phyloP scores from a whole-genome alignment of 2,329 filamentous ascomycete species.

The Uncinocarpus reesii region DNA sequence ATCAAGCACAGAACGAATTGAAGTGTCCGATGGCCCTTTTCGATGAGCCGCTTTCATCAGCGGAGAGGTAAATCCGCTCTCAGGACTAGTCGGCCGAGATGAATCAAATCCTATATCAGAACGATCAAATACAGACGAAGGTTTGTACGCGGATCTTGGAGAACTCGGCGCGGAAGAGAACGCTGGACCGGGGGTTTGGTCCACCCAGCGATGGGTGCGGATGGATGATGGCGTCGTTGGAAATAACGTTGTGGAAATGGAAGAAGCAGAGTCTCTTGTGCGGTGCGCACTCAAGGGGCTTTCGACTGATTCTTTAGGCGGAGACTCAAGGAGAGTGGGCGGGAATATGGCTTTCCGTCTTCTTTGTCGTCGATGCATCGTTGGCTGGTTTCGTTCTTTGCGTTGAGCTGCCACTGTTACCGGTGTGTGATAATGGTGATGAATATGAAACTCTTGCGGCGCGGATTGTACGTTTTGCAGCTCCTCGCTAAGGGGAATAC shows the following conservation, averaged over 20 bases:
- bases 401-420: slow-evolving; percentile 39
- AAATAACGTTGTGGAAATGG: slow-evolving; percentile 18
- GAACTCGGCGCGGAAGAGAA: slow-evolving; percentile 71
- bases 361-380: slow-evolving; percentile 49
- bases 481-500: slow-evolving; percentile 59
- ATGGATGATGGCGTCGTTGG: slow-evolving; percentile 42
- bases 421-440: slow-evolving; percentile 81
- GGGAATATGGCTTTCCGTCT: slow-evolving; percentile 57
- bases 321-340: slow-evolving; percentile 38
- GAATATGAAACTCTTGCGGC: slow-evolving; percentile 73
- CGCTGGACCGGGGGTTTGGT: slow-evolving; percentile 49
- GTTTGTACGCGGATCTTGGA: slow-evolving; percentile 61
- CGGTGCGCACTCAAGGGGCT: slow-evolving; percentile 20
- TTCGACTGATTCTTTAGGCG: slow-evolving; percentile 20
- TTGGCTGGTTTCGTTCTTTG: slow-evolving; percentile 43
- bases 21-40: slow-evolving; percentile 49
- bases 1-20: slow-evolving; percentile 32
- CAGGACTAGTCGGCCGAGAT: slow-evolving; percentile 70
- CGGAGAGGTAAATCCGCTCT: slow-evolving; percentile 56
- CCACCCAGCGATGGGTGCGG: slow-evolving; percentile 51
- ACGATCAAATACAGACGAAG: slow-evolving; percentile 69
- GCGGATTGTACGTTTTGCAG: slow-evolving; percentile 46
- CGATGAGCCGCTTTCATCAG: slow-evolving; percentile 52
- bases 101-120: slow-evolving; percentile 53
- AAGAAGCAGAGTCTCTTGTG: slow-evolving; percentile 26